Percentiles rank a stretch among this genome's conserved stretches.
Evolutionary conservation across 2,329 filamentous ascomycete species (phyloP).

Genomic region (Fusarium bactridioides): DNA sequence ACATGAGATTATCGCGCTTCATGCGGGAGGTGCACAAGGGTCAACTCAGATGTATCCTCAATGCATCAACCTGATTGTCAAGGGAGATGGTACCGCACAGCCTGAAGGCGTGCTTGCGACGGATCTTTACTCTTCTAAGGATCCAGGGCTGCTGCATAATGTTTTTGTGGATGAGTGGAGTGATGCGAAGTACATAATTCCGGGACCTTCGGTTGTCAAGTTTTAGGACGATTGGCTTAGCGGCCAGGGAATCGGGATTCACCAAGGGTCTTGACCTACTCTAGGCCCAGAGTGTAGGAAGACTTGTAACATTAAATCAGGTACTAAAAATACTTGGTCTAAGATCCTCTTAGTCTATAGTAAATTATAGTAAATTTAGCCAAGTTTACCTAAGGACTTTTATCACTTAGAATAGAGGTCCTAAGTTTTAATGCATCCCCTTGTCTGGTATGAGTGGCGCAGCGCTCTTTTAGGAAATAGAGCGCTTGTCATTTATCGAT

Average conservation of each 20-base stretch:
- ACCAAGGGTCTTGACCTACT: too few species aligned
- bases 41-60: background rate
- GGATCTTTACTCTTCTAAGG: background rate
- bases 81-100: background rate
- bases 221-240: background rate
- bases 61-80: background rate
- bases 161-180: background rate
- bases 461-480: background rate
- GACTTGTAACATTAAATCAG: too few species aligned
- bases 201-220: background rate
- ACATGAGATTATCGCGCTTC: fast-evolving
- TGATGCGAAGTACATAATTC: background rate
- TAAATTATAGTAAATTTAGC: too few species aligned
- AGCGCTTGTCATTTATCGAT: background rate
- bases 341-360: too few species aligned
- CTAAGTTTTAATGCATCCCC: fast-evolving
- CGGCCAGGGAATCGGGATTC: fast-evolving
- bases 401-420: too few species aligned
- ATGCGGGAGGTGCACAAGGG: background rate
- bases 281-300: too few species aligned
- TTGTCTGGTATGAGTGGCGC: too few species aligned
- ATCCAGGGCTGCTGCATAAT: background rate
- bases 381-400: too few species aligned
- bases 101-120: background rate
- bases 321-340: too few species aligned